Base-by-base conservation (phyloP, 2,329 filamentous ascomycete species). In the Cyphellophora europaea region DNA sequence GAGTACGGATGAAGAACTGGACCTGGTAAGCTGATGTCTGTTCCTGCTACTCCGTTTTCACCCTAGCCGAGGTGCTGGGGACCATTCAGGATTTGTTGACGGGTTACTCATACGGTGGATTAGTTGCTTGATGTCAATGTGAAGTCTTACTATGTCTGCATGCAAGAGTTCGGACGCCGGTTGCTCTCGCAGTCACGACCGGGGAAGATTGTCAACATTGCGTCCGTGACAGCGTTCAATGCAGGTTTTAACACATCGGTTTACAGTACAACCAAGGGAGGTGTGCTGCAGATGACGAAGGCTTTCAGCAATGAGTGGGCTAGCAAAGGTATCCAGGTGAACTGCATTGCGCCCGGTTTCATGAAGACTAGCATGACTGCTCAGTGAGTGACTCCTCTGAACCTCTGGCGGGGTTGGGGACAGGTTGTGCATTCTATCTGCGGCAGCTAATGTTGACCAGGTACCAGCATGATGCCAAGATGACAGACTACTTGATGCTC, bases 191-290 rank as follows among this genome's bases (percentile, higher is more conserved):
- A 23, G n/a, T 16, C 18, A 6, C 19, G 30, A 19, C 30, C 30
- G 2, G 38, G 38, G 3, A 41, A 41, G n/a, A 36, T 53, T 31
- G 25, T 41, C 35, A 41, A 41, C 12, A 37, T 37, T 14, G 34
- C 38, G 11, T 34, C 30, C 14, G 27, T 41, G 12, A 41, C 35
- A 1, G 35, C 34, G 12, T 36, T 30, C 17, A 32, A 36, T 16
- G 38, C 33, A 14, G 38, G 38, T 2, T 37, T 37, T 28, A 36
- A 36, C 19, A 50, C 45, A 10, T 48, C 43, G 27, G 39, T 37
- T 23, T 46, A 51, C 32, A 52, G 50, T 32, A 60, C 60, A 3
- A 62, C 60, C 8, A 66, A 66, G 39, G 62, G 59, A 10, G 63
- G 52, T 3, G 48, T 66, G 3, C 40, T 58, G 16, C 57, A 63